Evolutionary conservation across 2,329 filamentous ascomycete species (phyloP), one percentile per base, ranked within the genome.

Genomic region (Alternaria gansuensis): DNA sequence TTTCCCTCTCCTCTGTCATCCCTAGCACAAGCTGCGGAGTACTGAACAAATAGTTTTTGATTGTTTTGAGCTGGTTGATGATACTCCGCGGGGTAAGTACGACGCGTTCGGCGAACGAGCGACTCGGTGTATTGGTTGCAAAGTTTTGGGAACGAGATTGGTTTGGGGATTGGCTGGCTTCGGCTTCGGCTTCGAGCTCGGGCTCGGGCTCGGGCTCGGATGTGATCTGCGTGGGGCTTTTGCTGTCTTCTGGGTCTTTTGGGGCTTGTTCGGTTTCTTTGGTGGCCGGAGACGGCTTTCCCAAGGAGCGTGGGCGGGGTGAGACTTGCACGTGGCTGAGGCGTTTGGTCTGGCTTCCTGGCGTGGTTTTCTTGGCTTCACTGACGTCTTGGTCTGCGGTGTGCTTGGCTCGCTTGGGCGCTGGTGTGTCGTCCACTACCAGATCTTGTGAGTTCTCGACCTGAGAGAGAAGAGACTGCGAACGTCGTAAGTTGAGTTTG

Each of bases 1-100:
- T 83, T 72, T 89, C 83, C 59, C 88, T 84, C 52, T 92, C 85
- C 60, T 91, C 87, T 10, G 85, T 82, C 10, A 86, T 83, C 14
- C 87, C 87, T 40, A 96, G 77, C 14, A 84, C 81, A 23, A 87
- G 82, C 28, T 78, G 79, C 53, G 66, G 67, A 5, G 57, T 63
- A 63, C 87, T 83, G 21, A 82, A 81, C 24, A 95, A 76, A 0
- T 90, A 81, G 21, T 78, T 80, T 61, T 79, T 82, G 41, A 90
- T 81, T 36, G 57, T 62, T 56, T 60, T 71, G 33, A 77, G 64
- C 39, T 70, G 71, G 80, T 59, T 75, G 60, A 88, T 80, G 59
- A 90, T 87, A 64, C 77, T 80, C 60, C 79, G 70, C 63, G 81
- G 74, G 26, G 80, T 74, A 37, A 77, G 71, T 59, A 79, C 73